Conservation (phyloP, 139 green algal genomes). For the Picochlorum sp. region DNA sequence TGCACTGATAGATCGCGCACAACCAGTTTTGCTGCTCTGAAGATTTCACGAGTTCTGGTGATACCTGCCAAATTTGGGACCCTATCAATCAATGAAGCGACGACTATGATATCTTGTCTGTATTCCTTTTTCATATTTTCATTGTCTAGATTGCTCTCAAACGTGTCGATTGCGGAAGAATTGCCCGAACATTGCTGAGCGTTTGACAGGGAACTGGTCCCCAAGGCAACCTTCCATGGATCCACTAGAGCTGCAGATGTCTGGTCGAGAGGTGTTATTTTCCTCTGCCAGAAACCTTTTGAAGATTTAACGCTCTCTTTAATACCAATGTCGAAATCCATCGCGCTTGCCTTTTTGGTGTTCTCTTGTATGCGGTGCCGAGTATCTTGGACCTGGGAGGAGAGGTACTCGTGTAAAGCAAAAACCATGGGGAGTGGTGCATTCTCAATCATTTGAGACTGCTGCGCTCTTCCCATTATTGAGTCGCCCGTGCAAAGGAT, state of each 20-base stretch:
- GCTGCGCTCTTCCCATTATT: too few species aligned
- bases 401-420: too few species aligned
- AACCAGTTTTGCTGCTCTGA: constrained; percentile 58
- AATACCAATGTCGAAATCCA: too few species aligned
- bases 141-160: background rate
- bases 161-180: constrained; percentile 9
- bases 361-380: too few species aligned
- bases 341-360: too few species aligned
- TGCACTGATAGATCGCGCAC: constrained; percentile 54
- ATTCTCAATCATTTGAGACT: too few species aligned
- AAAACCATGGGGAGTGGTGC: too few species aligned
- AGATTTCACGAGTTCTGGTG: constrained; percentile 78
- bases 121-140: background rate
- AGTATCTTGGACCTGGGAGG: too few species aligned
- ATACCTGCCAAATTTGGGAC: constrained; percentile 86
- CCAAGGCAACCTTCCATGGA: constrained; percentile 19
- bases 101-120: constrained; percentile 72
- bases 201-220: constrained; percentile 4
- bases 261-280: background rate
- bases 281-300: background rate
- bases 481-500: too few species aligned
- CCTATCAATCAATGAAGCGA: constrained; percentile 79
- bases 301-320: background rate
- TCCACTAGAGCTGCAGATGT: constrained; percentile 1
- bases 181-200: background rate